These are phyloP conservation scores for Leucocoprinus sp. DNA, from an alignment of 768 basidiomycete genomes.

Conservation along the genomic window DNA sequence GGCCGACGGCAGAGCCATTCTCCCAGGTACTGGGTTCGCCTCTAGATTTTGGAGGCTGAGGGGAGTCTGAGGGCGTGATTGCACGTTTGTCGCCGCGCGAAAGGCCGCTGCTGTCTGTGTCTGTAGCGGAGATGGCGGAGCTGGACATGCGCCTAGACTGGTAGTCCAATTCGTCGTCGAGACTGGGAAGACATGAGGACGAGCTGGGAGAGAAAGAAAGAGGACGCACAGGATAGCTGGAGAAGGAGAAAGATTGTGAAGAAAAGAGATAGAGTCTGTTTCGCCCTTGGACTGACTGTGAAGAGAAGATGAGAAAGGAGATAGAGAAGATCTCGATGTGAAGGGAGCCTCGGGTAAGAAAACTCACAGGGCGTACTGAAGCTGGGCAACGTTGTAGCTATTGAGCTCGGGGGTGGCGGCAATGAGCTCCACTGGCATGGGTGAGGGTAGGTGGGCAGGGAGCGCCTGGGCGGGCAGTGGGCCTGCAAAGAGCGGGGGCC, in stretches of 20 bases:
- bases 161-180: conserved; percentile 50
- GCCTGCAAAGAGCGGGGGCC: conserved; percentile 6
- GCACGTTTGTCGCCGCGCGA: conserved; percentile 56
- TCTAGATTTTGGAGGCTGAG: conserved; percentile 43
- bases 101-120: conserved; percentile 55
- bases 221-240: conserved; percentile 36
- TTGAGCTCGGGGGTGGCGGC: conserved; percentile 36
- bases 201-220: conserved; percentile 8
- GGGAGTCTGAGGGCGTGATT: conserved; percentile 47
- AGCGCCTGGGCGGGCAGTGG: conserved; percentile 9
- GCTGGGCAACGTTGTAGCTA: conserved; percentile 55
- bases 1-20: conserved; percentile 20
- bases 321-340: conserved; percentile 11
- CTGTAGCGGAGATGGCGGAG: conserved; percentile 60
- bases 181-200: conserved; percentile 19
- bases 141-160: conserved; percentile 67
- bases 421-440: conserved; percentile 52
- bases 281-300: conserved; percentile 21
- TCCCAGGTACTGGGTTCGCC: conserved; percentile 28
- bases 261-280: conserved; percentile 29
- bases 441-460: conserved; percentile 12
- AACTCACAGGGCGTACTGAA: conserved; percentile 53
- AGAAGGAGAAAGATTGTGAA: conserved; percentile 40
- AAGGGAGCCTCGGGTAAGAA: conserved; percentile 19
- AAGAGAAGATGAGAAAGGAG: conserved; percentile 14